These are phyloP conservation scores for Iris macrosiphon DNA, from an alignment of 106 monocot species.

Conservation along the genomic window DNA sequence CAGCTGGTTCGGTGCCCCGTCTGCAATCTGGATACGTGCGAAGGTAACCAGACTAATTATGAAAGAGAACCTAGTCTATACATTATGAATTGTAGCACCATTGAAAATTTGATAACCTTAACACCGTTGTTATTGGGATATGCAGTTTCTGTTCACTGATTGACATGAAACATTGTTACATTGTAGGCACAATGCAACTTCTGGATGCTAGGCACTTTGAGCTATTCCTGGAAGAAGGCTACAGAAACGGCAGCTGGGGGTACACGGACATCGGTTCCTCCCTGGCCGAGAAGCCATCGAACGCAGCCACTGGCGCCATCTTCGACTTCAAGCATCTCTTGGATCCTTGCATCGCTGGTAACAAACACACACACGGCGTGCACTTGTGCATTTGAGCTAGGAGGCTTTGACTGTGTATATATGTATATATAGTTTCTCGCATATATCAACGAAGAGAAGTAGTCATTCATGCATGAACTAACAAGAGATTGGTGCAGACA, in stretches of 20 bases:
- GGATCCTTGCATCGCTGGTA: constrained; percentile 39
- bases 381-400: no score
- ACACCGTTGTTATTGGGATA: no score
- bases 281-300: constrained; percentile 29
- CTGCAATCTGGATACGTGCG: constrained; percentile 69
- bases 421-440: no score
- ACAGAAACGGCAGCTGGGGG: constrained; percentile 50
- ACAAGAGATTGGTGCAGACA: no score
- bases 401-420: no score
- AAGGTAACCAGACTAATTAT: constrained; percentile 34
- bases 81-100: no score
- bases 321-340: constrained; percentile 50
- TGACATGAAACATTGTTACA: no score
- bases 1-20: constrained; percentile 70
- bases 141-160: background rate
- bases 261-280: constrained; percentile 61
- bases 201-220: constrained; percentile 72
- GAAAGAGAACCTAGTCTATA: no score
- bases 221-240: constrained; percentile 70
- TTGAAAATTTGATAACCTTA: no score
- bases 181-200: constrained; percentile 82
- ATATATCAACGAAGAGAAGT: no score
- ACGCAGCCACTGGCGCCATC: constrained; percentile 52
- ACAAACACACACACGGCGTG: background rate
- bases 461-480: no score